Evolutionary conservation across 768 basidiomycete genomes (phyloP).

Genomic region (Holtermannia corniformis): DNA sequence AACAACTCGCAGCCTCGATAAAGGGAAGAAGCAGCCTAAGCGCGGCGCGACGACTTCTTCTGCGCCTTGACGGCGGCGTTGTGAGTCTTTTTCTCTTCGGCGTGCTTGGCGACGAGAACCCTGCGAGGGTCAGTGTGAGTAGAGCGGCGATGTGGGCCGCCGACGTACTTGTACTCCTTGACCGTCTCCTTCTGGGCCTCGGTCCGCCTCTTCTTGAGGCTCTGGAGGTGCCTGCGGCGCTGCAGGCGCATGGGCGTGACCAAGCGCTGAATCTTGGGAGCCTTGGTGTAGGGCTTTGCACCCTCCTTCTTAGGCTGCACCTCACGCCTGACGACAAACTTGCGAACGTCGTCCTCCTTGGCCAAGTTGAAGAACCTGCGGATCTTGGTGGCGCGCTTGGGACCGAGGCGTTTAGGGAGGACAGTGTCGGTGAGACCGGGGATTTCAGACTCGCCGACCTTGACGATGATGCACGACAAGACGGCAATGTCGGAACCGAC

Average conservation of each 20-base stretch:
- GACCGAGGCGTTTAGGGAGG: slow-evolving; percentile 89
- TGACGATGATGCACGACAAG: slow-evolving; percentile 85
- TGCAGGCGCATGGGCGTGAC: slow-evolving; percentile 93
- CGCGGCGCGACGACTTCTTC: slow-evolving; percentile 30
- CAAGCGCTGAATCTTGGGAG: slow-evolving; percentile 94
- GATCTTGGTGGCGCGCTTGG: slow-evolving; percentile 96
- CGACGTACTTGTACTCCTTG: slow-evolving; percentile 73
- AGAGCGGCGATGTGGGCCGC: neutral
- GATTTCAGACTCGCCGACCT: slow-evolving; percentile 85
- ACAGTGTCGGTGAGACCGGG: slow-evolving; percentile 84
- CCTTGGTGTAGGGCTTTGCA: slow-evolving; percentile 93
- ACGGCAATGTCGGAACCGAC: slow-evolving; percentile 94
- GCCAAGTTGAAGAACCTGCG: slow-evolving; percentile 91
- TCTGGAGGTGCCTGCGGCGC: slow-evolving; percentile 82
- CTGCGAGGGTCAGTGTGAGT: slow-evolving; percentile 38
- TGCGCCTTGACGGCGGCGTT: slow-evolving; percentile 53
- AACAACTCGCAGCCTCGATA: too few species aligned
- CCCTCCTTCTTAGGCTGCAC: slow-evolving; percentile 73
- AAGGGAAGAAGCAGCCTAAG: neutral
- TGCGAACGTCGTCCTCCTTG: slow-evolving; percentile 97
- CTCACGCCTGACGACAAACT: slow-evolving; percentile 87
- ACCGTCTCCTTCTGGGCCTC: slow-evolving; percentile 93
- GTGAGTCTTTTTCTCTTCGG: slow-evolving; percentile 89
- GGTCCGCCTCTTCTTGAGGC: slow-evolving; percentile 77
- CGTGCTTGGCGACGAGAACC: slow-evolving; percentile 70